These are phyloP conservation scores for Mortierella sp. DNA, from an alignment of 371 early-diverging fungal genomes.

Conservation along the genomic window DNA sequence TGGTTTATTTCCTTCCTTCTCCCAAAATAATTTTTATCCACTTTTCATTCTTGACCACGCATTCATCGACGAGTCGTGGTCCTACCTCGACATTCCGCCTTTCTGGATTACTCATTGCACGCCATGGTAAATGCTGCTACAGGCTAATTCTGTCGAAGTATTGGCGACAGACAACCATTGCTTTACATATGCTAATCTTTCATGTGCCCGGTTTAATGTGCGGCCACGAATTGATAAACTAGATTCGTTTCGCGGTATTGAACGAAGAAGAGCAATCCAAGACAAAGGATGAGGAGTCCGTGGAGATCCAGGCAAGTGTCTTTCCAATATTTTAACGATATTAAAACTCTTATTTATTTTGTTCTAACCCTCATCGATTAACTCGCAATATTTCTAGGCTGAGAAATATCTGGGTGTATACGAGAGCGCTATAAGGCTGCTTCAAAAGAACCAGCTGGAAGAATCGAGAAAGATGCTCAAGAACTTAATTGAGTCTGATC, in stretches of 20 bases:
- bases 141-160: neutral
- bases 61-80: conserved; percentile 1
- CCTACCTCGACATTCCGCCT: neutral
- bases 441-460: conserved; percentile 60
- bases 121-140: neutral
- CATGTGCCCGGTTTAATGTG: too few relatives aligned
- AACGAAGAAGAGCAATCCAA: conserved; percentile 50
- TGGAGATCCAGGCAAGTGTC: conserved; percentile 47
- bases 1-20: neutral
- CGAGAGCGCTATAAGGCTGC: conserved; percentile 62
- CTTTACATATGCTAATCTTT: too few relatives aligned
- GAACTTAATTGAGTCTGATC: conserved; percentile 60
- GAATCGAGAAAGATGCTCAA: conserved; percentile 62
- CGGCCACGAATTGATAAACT: neutral
- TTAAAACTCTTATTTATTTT: neutral
- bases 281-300: conserved; percentile 54
- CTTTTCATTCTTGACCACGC: neutral
- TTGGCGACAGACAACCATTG: neutral
- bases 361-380: neutral
- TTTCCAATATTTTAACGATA: neutral
- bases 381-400: conserved; percentile 49
- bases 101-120: neutral
- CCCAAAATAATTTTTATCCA: neutral
- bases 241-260: conserved; percentile 57
- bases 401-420: conserved; percentile 64